Percentiles rank a stretch among this genome's conserved stretches.
Evolutionary conservation across 768 basidiomycete species (phyloP).

Genomic region (Agrocybe praecox): DNA sequence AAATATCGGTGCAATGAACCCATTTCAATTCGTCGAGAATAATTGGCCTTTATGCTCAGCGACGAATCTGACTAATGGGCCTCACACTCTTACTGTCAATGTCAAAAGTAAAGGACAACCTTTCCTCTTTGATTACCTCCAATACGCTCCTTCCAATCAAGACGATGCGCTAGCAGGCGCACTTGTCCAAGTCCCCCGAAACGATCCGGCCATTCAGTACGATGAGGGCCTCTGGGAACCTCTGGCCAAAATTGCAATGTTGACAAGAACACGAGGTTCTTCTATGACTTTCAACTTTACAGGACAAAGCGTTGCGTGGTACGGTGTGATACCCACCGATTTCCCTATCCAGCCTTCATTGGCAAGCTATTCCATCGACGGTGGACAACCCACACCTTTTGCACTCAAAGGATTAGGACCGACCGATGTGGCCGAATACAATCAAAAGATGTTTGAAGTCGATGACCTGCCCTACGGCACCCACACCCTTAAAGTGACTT

Average conservation of each 20-base stretch:
- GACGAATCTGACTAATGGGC: constrained; percentile 19
- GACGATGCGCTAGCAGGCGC: constrained; percentile 10
- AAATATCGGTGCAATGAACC: constrained; percentile 17
- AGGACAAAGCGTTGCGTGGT: constrained; percentile 22
- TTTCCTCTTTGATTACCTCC: constrained; percentile 34
- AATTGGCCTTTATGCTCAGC: constrained; percentile 32
- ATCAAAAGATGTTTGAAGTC: constrained; percentile 23
- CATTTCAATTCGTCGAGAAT: constrained; percentile 27
- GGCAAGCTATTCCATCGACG: constrained; percentile 25
- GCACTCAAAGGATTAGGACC: constrained; percentile 13
- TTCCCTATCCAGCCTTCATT: constrained; percentile 9
- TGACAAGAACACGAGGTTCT: constrained; percentile 14
- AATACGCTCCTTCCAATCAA: constrained; percentile 22
- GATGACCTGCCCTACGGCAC: constrained; percentile 13
- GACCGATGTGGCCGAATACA: constrained; percentile 9
- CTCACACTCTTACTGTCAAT: constrained; percentile 28
- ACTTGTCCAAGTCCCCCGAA: constrained; percentile 13
- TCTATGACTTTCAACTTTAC: constrained; percentile 17
- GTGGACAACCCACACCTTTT: constrained; percentile 10
- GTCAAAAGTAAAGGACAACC: constrained; percentile 23
- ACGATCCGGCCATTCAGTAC: constrained; percentile 19
- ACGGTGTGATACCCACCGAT: constrained; percentile 20
- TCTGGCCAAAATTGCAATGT: constrained; percentile 13
- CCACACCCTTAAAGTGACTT: constrained; percentile 22
- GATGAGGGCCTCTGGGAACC: constrained; percentile 17